These are phyloP conservation scores for Cryptococcus wingfieldii DNA, from an alignment of 1,284 basidiomycete genomes.

Conservation along the genomic window DNA sequence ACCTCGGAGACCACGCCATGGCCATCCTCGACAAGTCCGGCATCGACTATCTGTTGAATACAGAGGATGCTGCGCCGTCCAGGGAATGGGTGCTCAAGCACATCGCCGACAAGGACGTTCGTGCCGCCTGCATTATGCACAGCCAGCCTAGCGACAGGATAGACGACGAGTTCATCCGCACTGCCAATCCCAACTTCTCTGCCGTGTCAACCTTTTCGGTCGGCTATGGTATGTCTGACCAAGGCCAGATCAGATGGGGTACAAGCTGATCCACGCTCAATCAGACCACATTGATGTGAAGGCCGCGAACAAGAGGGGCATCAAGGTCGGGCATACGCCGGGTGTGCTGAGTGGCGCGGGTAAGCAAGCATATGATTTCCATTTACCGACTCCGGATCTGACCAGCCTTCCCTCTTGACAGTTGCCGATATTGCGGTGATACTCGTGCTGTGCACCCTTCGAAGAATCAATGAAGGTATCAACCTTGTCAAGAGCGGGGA, in stretches of 20 bases:
- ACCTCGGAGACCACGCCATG: constrained; percentile 70
- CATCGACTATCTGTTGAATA: constrained; percentile 59
- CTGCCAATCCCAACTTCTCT: constrained; percentile 58
- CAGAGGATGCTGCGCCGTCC: constrained; percentile 61
- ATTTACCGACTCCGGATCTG: neutral
- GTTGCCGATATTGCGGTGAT: constrained; percentile 84
- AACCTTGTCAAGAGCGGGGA: constrained; percentile 63
- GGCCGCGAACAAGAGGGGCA: constrained; percentile 60
- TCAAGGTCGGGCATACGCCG: constrained; percentile 85
- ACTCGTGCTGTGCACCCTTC: constrained; percentile 83
- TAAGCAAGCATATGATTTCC: constrained; percentile 31
- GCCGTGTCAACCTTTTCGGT: constrained; percentile 83
- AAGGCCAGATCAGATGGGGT: neutral
- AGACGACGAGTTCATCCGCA: constrained; percentile 66
- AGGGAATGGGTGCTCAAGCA: constrained; percentile 76
- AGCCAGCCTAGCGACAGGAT: constrained; percentile 52
- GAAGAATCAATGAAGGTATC: constrained; percentile 66
- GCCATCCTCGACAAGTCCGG: constrained; percentile 53
- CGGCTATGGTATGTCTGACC: constrained; percentile 63
- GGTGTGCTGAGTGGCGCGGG: constrained; percentile 85
- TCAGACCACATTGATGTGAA: constrained; percentile 75
- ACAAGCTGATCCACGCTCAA: neutral
- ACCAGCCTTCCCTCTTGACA: constrained; percentile 29
- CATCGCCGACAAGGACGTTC: constrained; percentile 61
- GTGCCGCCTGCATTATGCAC: constrained; percentile 39